These are phyloP conservation scores for Acanthamoeba castellanii DNA, from an alignment of 208 protist species.

Conservation along the genomic window DNA sequence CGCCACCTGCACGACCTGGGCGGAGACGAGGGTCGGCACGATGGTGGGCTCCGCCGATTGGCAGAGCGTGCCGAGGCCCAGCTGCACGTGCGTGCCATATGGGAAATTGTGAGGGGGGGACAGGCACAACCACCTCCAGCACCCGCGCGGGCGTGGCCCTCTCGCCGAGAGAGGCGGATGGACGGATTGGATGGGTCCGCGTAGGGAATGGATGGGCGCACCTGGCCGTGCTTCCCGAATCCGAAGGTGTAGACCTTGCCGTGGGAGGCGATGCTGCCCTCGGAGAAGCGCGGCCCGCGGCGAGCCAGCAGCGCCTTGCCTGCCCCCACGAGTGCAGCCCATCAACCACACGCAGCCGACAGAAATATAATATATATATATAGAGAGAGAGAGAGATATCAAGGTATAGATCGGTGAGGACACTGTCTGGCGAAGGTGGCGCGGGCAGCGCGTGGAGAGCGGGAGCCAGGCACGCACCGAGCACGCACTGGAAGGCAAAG, in stretches of 20 bases:
- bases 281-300: background rate
- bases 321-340: background rate
- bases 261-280: background rate
- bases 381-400: too few species aligned
- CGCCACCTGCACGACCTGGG: background rate
- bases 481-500: background rate
- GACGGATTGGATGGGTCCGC: background rate
- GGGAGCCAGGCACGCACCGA: background rate
- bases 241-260: conserved; percentile 54
- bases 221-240: conserved; percentile 54
- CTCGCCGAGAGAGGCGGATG: background rate
- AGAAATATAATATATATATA: too few species aligned
- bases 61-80: background rate
- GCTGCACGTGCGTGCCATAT: background rate
- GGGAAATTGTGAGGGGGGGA: background rate
- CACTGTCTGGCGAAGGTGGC: too few species aligned
- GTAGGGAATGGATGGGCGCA: too few species aligned
- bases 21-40: background rate
- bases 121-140: too few species aligned
- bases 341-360: too few species aligned
- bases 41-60: background rate
- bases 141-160: too few species aligned
- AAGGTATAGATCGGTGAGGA: too few species aligned
- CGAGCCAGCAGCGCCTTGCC: background rate
- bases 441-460: too few species aligned